phyloP scores from a whole-genome alignment of 2,329 filamentous ascomycete species.

The Colletotrichum sp. region DNA sequence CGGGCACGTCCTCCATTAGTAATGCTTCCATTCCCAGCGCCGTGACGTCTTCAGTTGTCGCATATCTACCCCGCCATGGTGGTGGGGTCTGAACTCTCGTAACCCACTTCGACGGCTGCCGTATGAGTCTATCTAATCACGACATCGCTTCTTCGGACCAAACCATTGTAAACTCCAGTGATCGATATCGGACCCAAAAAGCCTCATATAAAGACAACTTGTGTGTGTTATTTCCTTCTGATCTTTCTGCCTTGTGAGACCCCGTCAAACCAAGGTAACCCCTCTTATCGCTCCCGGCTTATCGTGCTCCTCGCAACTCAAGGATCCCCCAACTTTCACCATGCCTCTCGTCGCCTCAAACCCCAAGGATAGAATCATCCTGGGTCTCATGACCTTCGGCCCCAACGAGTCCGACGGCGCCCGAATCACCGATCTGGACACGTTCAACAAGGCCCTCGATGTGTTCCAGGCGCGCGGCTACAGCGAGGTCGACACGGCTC shows the following conservation, averaged over 20 bases:
- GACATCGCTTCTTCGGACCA: not conserved
- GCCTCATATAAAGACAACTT: not conserved
- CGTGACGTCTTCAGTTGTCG: constrained; percentile 12
- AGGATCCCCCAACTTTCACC: constrained; percentile 22
- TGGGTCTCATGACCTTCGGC: constrained; percentile 87
- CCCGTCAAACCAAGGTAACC: not conserved
- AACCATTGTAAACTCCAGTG: not conserved
- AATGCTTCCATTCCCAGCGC: not conserved
- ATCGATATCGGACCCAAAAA: not conserved
- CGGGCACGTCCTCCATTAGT: not conserved
- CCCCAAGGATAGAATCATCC: constrained; percentile 72
- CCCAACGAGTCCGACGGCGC: constrained; percentile 66
- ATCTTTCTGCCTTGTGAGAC: not conserved
- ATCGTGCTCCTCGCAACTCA: not conserved
- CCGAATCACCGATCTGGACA: constrained; percentile 70
- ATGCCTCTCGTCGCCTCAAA: constrained; percentile 53
- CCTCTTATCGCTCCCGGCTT: not conserved
- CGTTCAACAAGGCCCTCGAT: constrained; percentile 76
- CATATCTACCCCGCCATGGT: constrained; percentile 13
- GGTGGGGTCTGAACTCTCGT: constrained; percentile 6
- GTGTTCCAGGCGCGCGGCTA: constrained; percentile 80
- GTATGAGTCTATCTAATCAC: constrained; percentile 13
- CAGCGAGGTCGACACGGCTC: constrained; percentile 84
- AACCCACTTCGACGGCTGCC: not conserved
- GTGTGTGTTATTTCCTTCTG: not conserved